phyloP scores from a whole-genome alignment of 768 basidiomycete genomes.

The Punctularia strigosozonata region DNA sequence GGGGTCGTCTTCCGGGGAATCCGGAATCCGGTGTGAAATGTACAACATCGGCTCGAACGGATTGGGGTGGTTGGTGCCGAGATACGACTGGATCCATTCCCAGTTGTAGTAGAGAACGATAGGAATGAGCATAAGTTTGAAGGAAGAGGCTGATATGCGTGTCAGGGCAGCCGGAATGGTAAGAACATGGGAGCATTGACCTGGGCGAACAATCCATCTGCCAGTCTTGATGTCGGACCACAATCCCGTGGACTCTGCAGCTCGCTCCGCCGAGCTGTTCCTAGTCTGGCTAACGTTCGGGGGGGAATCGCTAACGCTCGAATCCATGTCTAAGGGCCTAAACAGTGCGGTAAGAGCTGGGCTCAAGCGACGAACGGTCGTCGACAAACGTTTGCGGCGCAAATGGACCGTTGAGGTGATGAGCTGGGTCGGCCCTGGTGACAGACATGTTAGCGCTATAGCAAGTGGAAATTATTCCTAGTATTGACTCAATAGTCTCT shows the following conservation, averaged over 20 bases:
- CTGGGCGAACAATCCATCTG: slow-evolving; percentile 67
- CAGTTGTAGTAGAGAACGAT: slow-evolving; percentile 54
- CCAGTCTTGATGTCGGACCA: slow-evolving; percentile 39
- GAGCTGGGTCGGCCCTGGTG: slow-evolving; percentile 38
- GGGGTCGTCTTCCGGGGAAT: slow-evolving; percentile 38
- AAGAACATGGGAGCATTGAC: slow-evolving; percentile 25
- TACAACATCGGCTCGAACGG: slow-evolving; percentile 66
- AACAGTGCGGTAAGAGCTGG: no score
- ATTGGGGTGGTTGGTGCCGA: slow-evolving; percentile 43
- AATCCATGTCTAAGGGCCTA: no score
- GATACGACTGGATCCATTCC: slow-evolving; percentile 37
- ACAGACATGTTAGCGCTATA: slow-evolving; percentile 3
- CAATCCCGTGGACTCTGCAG: slow-evolving; percentile 27
- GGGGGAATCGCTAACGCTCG: no score
- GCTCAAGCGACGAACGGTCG: neutral
- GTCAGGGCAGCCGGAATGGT: neutral
- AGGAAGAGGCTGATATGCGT: slow-evolving; percentile 37
- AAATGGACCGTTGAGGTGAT: slow-evolving; percentile 54
- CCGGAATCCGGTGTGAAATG: slow-evolving; percentile 51
- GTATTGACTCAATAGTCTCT: slow-evolving; percentile 10
- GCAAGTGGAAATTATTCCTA: slow-evolving; percentile 2
- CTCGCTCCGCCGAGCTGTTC: neutral
- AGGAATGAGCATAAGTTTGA: slow-evolving; percentile 55
- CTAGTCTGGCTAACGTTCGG: neutral
- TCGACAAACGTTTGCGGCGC: slow-evolving; percentile 46